phyloP scores from a whole-genome alignment of 225 moss, liverwort and hornwort genomes.

The Rhytidiadelphus loreus region DNA sequence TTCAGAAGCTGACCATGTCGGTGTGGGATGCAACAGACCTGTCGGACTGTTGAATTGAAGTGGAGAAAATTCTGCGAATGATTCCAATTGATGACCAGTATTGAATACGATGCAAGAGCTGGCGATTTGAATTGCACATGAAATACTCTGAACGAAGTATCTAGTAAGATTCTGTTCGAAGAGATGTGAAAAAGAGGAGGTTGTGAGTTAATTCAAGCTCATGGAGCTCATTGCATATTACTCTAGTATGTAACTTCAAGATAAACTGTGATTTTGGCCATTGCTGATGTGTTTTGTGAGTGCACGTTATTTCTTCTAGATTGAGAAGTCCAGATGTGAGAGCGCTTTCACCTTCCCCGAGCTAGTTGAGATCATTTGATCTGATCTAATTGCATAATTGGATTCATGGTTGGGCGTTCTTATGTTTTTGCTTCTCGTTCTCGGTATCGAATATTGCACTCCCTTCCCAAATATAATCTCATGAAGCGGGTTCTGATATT shows the following conservation, averaged over 20 bases:
- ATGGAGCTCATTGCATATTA: background rate
- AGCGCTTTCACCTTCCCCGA: background rate
- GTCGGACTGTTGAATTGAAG: background rate
- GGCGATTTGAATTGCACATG: background rate
- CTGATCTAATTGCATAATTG: background rate
- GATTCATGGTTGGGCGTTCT: background rate
- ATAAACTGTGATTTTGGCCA: background rate
- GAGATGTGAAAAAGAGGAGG: background rate
- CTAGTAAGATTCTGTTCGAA: background rate
- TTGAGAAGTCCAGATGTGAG: too few species aligned
- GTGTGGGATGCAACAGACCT: background rate
- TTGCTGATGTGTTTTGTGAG: background rate
- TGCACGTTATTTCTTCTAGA: too few species aligned
- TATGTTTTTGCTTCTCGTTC: background rate
- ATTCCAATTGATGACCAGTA: background rate
- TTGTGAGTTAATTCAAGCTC: background rate
- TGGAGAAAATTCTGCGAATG: background rate
- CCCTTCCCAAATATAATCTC: background rate
- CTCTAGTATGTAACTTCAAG: background rate
- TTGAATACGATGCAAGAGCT: background rate
- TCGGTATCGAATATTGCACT: background rate
- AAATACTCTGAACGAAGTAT: background rate
- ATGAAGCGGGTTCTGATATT: background rate
- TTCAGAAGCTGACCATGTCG: background rate
- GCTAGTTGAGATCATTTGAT: background rate